Conservation (phyloP, 1,284 basidiomycete genomes). For the Microbotryum intermedium region DNA sequence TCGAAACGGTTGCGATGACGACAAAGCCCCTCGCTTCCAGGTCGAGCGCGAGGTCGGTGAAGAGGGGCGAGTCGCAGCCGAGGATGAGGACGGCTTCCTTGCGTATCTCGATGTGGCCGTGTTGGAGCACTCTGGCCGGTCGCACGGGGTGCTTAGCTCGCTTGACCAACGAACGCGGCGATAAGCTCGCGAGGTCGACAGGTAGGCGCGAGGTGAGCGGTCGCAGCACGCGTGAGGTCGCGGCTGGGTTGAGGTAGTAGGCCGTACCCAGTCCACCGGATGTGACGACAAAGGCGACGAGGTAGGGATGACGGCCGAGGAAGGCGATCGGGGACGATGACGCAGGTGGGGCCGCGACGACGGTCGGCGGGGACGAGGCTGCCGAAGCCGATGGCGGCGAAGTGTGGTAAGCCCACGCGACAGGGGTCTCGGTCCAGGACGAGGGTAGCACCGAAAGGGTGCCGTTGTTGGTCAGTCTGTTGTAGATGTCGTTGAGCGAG, state of each 20-base stretch:
- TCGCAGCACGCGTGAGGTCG: background rate
- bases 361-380: background rate
- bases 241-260: constrained; percentile 6
- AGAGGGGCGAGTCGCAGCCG: constrained; percentile 58
- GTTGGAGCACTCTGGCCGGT: constrained; percentile 27
- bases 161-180: constrained; percentile 14
- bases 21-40: constrained; percentile 68
- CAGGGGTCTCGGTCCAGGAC: constrained; percentile 1
- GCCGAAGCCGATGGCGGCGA: background rate
- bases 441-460: constrained; percentile 7
- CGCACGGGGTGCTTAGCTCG: constrained; percentile 11
- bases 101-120: constrained; percentile 27
- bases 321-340: background rate
- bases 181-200: background rate
- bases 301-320: background rate
- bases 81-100: constrained; percentile 48
- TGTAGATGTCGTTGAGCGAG: constrained; percentile 6
- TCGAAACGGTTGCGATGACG: constrained; percentile 63
- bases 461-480: constrained; percentile 20
- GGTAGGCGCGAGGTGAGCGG: constrained; percentile 3
- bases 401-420: background rate
- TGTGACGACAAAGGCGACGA: background rate
- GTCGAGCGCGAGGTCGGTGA: constrained; percentile 51
- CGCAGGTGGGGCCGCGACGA: background rate
- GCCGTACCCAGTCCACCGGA: constrained; percentile 3